Evolutionary conservation across 306 rosid species (phyloP).

Genomic region (Cercis canadensis): DNA sequence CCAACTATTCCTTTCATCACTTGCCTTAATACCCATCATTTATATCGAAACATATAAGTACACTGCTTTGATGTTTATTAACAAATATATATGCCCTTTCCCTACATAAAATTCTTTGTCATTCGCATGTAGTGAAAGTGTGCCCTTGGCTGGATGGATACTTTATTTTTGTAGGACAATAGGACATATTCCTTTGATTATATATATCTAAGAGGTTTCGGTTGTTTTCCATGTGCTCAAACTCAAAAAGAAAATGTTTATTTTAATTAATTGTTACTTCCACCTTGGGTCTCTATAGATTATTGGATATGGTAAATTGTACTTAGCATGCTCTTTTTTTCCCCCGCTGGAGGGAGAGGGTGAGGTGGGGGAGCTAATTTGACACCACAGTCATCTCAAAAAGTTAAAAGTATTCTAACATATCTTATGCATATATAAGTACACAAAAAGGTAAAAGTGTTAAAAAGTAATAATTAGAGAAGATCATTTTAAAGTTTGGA

Average conservation of each 20-base stretch:
- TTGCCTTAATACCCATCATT: slow-evolving; percentile 34
- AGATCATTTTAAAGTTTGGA: too few species aligned
- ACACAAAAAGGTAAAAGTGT: too few species aligned
- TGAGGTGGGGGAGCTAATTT: too few species aligned
- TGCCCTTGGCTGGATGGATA: slow-evolving; percentile 43
- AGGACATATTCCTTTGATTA: slow-evolving; percentile 44
- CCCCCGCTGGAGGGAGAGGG: too few species aligned
- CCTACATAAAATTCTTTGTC: slow-evolving; percentile 33
- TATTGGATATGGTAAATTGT: too few species aligned
- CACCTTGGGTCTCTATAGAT: too few species aligned
- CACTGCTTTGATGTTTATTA: slow-evolving; percentile 39
- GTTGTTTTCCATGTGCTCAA: slow-evolving; percentile 26
- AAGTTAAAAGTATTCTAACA: too few species aligned
- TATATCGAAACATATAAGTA: slow-evolving; percentile 45
- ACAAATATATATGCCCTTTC: slow-evolving; percentile 32
- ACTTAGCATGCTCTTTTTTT: too few species aligned
- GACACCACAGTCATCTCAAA: too few species aligned
- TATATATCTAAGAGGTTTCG: slow-evolving; percentile 28
- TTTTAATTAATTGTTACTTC: too few species aligned
- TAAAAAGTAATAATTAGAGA: too few species aligned
- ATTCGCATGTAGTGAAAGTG: slow-evolving; percentile 41
- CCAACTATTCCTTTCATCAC: not conserved
- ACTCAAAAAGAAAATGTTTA: not conserved
- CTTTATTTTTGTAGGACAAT: slow-evolving; percentile 44
- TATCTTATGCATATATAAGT: too few species aligned